Evolutionary conservation across 192 early-diverging fungal species (phyloP).

Genomic region (Podila horticola): DNA sequence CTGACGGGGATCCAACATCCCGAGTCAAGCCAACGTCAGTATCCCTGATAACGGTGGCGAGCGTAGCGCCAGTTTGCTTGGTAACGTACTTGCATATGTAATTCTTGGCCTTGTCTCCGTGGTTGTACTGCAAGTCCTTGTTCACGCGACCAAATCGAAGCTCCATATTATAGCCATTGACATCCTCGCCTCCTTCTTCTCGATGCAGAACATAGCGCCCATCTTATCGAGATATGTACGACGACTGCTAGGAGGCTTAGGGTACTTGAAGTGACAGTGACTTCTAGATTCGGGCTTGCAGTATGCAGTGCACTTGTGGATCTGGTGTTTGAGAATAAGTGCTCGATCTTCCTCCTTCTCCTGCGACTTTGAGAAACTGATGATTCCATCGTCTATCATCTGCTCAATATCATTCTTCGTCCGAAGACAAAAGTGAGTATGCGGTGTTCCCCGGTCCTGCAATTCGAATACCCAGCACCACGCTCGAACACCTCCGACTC

Average conservation of each 20-base stretch:
- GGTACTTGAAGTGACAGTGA: slow-evolving; percentile 12
- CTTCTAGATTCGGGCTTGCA: slow-evolving; percentile 12
- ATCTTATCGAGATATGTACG: slow-evolving; percentile 12
- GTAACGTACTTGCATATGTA: slow-evolving; percentile 35
- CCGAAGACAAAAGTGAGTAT: slow-evolving; percentile 24
- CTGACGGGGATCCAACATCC: neutral
- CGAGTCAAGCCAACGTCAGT: too few relatives aligned
- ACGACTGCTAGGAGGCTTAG: slow-evolving; percentile 7
- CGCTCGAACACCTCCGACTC: slow-evolving; percentile 10
- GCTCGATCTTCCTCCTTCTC: slow-evolving; percentile 9
- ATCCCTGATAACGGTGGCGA: too few relatives aligned
- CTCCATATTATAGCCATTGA: slow-evolving; percentile 32
- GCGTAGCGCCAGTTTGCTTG: slow-evolving; percentile 16
- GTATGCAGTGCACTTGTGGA: slow-evolving; percentile 20
- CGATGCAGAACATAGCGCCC: slow-evolving; percentile 20
- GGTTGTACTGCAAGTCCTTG: slow-evolving; percentile 26
- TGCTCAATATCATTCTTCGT: slow-evolving; percentile 13
- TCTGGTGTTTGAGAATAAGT: slow-evolving; percentile 31
- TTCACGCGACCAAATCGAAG: slow-evolving; percentile 25
- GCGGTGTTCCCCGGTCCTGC: slow-evolving; percentile 21
- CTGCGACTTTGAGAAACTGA: neutral
- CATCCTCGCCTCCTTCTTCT: slow-evolving; percentile 9
- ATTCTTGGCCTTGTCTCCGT: slow-evolving; percentile 19
- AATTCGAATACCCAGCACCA: slow-evolving; percentile 31
- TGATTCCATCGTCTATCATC: slow-evolving; percentile 11